Base-by-base conservation (phyloP, 768 basidiomycete species). In the Trametes cingulata region DNA sequence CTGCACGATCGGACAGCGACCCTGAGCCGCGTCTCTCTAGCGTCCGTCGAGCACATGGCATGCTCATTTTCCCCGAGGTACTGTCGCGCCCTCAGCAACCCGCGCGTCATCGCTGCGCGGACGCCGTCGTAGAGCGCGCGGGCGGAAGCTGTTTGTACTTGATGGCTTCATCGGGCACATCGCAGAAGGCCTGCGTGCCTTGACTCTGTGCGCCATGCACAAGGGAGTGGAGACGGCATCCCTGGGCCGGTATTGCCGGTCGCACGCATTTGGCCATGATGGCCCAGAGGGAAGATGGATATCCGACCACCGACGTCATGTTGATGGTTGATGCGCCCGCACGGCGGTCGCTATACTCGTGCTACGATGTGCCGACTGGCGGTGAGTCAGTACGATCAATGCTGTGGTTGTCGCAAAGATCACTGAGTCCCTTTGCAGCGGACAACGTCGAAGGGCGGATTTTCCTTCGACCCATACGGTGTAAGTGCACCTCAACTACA, bases 201-300 rank as follows among this genome's bases (percentile, higher is more conserved):
- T 47, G 17, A 19, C n/a, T 46, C 25, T 52, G 54, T 49, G 29
- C 45, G 35, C n/a, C 37, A 13, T 52, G 37, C 56, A 58, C 61
- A 54, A 53, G 56, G 56, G 24, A 35, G 56, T 54, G 61, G 61
- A 52, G 56, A 53, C 56, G 56, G 61, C 35, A 29, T 24, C 20
- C 10, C 7, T 14, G 51, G 29, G 35, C 61, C 56, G 61, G 51
- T 9, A 27, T 58, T 29, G 56, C 61, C 61, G 61, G 51, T 25
- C 19, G 36, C 14, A 24, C 22, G 2, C 13, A 58, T 53, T 42
- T 46, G 43, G 45, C 22, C 6, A 41, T 20, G 25, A 47, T 27
- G 55, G 17, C n/a, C 55, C 55, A 29, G 37, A 2, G 20, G 3
- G n/a, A 17, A 27, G n/a, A 17, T 2, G 46, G 3, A 54, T 22